Conservation (phyloP, 1,284 basidiomycete genomes). For the Trichosporon sp. region DNA sequence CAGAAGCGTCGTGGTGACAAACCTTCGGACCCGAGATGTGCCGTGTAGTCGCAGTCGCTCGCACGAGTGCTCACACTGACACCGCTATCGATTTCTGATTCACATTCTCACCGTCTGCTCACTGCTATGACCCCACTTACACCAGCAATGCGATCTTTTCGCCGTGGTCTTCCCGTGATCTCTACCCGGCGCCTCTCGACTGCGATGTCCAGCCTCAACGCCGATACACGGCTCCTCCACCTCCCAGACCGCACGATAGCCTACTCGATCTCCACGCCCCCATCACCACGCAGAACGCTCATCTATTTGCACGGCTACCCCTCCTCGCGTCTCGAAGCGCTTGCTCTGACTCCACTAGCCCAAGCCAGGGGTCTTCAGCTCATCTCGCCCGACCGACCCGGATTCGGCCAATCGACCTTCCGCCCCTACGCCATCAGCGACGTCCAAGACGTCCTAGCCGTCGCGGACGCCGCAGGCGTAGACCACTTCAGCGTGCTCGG, state of each 20-base stretch:
- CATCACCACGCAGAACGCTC: not conserved
- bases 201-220: not conserved
- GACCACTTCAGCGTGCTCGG: slow-evolving; percentile 5
- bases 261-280: not conserved
- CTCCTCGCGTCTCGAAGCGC: slow-evolving; percentile 12
- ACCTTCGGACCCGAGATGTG: too few relatives aligned
- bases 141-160: not conserved
- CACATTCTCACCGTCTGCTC: too few relatives aligned
- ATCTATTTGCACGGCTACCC: slow-evolving; percentile 17
- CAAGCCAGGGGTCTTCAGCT: not conserved
- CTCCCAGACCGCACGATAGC: not conserved
- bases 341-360: not conserved
- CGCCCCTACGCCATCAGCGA: not conserved
- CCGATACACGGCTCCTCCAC: not conserved
- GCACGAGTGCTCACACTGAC: not conserved
- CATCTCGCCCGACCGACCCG: slow-evolving; percentile 16
- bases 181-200: not conserved
- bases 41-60: not conserved
- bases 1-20: too few relatives aligned
- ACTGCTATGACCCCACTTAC: too few relatives aligned
- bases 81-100: not conserved
- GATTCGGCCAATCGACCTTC: slow-evolving; percentile 9
- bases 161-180: not conserved
- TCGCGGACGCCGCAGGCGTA: slow-evolving; percentile 5
- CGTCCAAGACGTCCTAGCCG: slow-evolving; percentile 1